These are phyloP conservation scores for Kernera saxatilis DNA, from an alignment of 345 rosid species.

Conservation along the genomic window DNA sequence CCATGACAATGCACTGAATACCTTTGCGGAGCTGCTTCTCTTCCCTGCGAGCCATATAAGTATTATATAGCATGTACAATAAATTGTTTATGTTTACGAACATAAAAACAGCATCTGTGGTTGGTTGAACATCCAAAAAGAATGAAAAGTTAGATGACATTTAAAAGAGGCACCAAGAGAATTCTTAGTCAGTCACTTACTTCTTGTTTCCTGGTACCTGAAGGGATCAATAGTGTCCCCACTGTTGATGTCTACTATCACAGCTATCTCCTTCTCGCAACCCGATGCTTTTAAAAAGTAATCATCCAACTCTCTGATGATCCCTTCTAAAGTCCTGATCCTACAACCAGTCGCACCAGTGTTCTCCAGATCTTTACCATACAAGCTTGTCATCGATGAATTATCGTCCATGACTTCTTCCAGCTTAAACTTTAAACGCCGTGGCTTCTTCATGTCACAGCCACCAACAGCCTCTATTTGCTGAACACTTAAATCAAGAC, in stretches of 20 bases:
- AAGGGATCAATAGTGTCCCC: slow-evolving; percentile 45
- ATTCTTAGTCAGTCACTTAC: slow-evolving; percentile 35
- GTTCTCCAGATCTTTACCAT: slow-evolving; percentile 42
- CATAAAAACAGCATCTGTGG: not conserved
- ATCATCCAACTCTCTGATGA: slow-evolving; percentile 77
- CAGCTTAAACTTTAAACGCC: slow-evolving; percentile 35
- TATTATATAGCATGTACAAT: not conserved
- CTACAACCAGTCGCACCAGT: slow-evolving; percentile 37
- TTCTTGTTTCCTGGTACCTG: slow-evolving; percentile 51
- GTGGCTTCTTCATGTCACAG: slow-evolving; percentile 20
- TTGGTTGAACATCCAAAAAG: not conserved
- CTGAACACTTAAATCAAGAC: slow-evolving; percentile 12
- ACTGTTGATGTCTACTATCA: slow-evolving; percentile 56
- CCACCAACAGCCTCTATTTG: slow-evolving; percentile 22
- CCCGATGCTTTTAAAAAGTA: slow-evolving; percentile 83
- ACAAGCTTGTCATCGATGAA: slow-evolving; percentile 53
- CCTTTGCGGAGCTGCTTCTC: slow-evolving; percentile 77
- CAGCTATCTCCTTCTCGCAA: slow-evolving; percentile 62
- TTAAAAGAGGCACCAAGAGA: not conserved
- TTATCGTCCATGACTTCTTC: slow-evolving; percentile 44
- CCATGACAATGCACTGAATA: slow-evolving; percentile 86
- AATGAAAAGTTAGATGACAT: not conserved
- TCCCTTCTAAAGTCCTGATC: slow-evolving; percentile 59
- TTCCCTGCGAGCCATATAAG: slow-evolving; percentile 46
- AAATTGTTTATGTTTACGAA: not conserved